Percentiles rank a stretch among this genome's conserved stretches.
These are phyloP conservation scores for Suillus decipiens DNA, from an alignment of 768 basidiomycete species.

Conservation along the genomic window DNA sequence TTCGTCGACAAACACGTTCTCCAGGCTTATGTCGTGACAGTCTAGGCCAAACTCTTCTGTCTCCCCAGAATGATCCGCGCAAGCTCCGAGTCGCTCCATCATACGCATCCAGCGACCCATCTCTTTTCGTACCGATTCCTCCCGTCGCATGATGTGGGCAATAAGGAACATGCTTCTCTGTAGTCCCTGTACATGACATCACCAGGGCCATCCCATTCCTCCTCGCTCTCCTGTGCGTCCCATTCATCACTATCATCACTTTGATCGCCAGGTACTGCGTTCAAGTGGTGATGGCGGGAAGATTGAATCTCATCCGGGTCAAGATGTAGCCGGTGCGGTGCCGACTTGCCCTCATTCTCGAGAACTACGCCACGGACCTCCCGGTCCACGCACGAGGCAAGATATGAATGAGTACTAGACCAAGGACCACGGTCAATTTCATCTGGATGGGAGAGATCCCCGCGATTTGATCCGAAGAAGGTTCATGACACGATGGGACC, in stretches of 20 bases:
- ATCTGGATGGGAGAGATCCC: constrained; percentile 63
- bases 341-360: constrained; percentile 77
- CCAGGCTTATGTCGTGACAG: constrained; percentile 82
- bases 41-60: constrained; percentile 76
- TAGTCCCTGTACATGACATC: constrained; percentile 84
- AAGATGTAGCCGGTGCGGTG: constrained; percentile 75
- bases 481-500: constrained; percentile 90
- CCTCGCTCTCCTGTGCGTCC: constrained; percentile 78
- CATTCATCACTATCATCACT: constrained; percentile 80
- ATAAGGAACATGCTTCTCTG: constrained; percentile 79
- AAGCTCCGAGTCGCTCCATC: constrained; percentile 58
- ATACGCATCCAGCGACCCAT: constrained; percentile 69
- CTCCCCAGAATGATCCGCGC: constrained; percentile 28
- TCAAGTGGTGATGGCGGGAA: constrained; percentile 68
- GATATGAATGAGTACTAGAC: constrained; percentile 58
- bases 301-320: constrained; percentile 77
- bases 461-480: constrained; percentile 84
- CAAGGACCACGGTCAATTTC: constrained; percentile 85
- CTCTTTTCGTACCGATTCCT: constrained; percentile 64
- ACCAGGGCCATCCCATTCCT: constrained; percentile 70
- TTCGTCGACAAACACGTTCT: constrained; percentile 82
- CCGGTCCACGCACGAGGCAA: constrained; percentile 66
- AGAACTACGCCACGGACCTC: constrained; percentile 72
- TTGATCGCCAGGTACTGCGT: constrained; percentile 69
- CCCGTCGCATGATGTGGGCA: constrained; percentile 65